These are phyloP conservation scores for Neophaeococcomyces aloes DNA, from an alignment of 2,329 filamentous ascomycete genomes.

Conservation along the genomic window DNA sequence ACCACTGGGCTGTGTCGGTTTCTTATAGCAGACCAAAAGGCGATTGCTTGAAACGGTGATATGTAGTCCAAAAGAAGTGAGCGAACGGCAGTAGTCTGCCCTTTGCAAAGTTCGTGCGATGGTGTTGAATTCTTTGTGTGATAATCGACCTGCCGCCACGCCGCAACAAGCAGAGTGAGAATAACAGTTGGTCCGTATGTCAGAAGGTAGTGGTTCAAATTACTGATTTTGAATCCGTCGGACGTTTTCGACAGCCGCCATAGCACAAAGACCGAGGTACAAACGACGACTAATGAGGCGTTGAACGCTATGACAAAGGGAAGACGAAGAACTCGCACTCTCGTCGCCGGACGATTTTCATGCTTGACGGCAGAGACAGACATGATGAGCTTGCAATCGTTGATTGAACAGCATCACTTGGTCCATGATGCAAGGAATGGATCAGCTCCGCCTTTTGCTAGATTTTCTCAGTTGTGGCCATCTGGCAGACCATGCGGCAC, in stretches of 20 bases:
- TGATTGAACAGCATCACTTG: too few species aligned
- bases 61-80: constrained; percentile 26
- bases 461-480: too few species aligned
- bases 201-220: constrained; percentile 17
- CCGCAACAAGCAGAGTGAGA: constrained; percentile 22
- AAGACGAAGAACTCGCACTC: too few species aligned
- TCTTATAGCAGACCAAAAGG: constrained; percentile 21
- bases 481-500: too few species aligned
- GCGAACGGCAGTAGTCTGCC: constrained; percentile 11
- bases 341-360: too few species aligned
- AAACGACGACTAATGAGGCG: neutral
- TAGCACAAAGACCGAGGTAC: neutral
- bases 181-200: constrained; percentile 21
- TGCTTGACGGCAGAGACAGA: too few species aligned
- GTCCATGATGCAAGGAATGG: too few species aligned
- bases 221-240: constrained; percentile 12
- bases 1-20: constrained; percentile 22
- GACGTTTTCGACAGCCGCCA: constrained; percentile 14
- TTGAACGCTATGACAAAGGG: neutral
- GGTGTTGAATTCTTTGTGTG: constrained; percentile 22
- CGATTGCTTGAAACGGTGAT: constrained; percentile 22
- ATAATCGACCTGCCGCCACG: constrained; percentile 27
- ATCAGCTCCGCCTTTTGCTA: too few species aligned
- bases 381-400: too few species aligned
- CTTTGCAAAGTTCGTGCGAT: constrained; percentile 23